Evolutionary conservation across 768 basidiomycete species (phyloP).

Genomic region (Pleurotus citrinopileatus): DNA sequence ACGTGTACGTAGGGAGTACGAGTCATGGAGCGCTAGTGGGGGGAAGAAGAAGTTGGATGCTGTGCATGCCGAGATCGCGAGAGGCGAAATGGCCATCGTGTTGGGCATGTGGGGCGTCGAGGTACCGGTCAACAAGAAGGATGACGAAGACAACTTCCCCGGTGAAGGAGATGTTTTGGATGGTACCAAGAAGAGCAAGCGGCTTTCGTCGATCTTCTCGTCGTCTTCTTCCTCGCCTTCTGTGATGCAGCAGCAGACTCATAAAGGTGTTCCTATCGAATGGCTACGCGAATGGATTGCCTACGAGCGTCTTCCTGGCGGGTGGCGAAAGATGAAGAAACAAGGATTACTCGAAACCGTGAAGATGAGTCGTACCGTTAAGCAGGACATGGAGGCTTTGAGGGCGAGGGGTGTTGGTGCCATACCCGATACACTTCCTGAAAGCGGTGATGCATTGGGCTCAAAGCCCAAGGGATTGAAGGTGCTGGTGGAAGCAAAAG

Average conservation of each 20-base stretch:
- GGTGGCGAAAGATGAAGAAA: constrained; percentile 36
- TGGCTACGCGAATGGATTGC: constrained; percentile 48
- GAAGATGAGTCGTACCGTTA: not conserved
- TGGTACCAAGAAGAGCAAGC: not conserved
- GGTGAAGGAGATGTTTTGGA: not conserved
- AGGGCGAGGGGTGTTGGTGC: not conserved
- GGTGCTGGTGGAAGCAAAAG: no score
- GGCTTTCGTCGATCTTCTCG: not conserved
- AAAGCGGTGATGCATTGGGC: not conserved
- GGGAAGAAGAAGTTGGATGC: constrained; percentile 19
- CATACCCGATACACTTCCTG: not conserved
- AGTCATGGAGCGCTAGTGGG: not conserved
- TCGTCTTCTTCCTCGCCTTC: not conserved
- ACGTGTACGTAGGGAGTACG: not conserved
- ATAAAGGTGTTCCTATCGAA: constrained; percentile 39
- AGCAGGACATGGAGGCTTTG: constrained; percentile 1
- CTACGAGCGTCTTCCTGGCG: constrained; percentile 49
- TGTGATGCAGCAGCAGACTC: not conserved
- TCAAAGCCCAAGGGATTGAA: no score
- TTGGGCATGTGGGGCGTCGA: constrained; percentile 49
- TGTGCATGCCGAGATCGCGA: constrained; percentile 57
- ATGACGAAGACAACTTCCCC: not conserved
- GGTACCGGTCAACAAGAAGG: not conserved
- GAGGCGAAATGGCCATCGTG: constrained; percentile 67
- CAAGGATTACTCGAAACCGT: constrained; percentile 35